These are phyloP conservation scores for Hansenula sp. DNA, from an alignment of 1,139 yeast species.

Conservation along the genomic window DNA sequence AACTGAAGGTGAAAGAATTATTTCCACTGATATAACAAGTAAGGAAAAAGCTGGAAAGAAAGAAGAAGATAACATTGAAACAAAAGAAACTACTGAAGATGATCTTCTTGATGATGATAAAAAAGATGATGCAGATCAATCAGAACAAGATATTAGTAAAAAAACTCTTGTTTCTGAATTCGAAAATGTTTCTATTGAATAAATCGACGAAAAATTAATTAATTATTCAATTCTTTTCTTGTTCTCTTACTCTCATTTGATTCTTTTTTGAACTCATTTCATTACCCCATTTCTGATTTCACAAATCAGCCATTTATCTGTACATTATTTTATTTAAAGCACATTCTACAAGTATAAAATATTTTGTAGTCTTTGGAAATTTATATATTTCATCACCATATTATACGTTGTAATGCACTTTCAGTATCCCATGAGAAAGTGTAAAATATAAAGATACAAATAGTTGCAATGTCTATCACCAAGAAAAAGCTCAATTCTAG, in stretches of 20 bases:
- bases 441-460: constrained; percentile 51
- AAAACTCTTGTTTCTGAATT: constrained; percentile 12
- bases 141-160: constrained; percentile 9
- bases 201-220: too few species aligned
- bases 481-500: constrained; percentile 61
- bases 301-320: too few species aligned
- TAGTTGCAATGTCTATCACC: constrained; percentile 47
- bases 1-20: constrained; percentile 10
- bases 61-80: constrained; percentile 4
- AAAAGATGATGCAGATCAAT: constrained; percentile 7
- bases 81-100: constrained; percentile 7
- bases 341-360: too few species aligned
- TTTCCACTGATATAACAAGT: constrained; percentile 14
- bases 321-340: too few species aligned
- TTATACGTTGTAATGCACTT: constrained; percentile 65
- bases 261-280: not conserved
- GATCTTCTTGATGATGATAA: constrained; percentile 4
- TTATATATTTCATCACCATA: constrained; percentile 52
- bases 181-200: constrained; percentile 2
- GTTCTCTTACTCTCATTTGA: not conserved
- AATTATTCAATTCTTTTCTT: not conserved
- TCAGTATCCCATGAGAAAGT: constrained; percentile 71
- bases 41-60: constrained; percentile 7
- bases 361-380: too few species aligned
- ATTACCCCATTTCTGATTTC: too few species aligned